phyloP scores from a whole-genome alignment of 441 rosid genomes.

The Brassica balearica region DNA sequence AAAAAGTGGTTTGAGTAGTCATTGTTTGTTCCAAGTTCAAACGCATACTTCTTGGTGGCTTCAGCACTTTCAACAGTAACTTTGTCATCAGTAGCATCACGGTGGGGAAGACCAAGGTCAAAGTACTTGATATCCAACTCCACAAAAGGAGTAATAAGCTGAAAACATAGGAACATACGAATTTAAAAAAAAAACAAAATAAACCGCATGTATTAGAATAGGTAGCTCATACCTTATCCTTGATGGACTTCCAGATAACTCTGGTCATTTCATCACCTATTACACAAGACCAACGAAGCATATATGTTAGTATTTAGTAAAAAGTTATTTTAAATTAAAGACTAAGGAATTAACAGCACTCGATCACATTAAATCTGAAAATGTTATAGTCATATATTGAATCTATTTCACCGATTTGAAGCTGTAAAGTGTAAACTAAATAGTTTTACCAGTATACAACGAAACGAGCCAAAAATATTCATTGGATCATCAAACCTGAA shows the following conservation, averaged over 20 bases:
- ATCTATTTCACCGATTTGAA: neutral
- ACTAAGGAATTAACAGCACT: neutral
- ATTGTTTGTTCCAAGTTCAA: neutral
- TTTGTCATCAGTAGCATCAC: conserved; percentile 82
- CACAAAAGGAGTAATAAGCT: conserved; percentile 88
- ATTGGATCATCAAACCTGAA: conserved; percentile 3
- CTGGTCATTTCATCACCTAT: conserved; percentile 91
- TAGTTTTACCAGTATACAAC: neutral
- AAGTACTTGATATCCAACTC: conserved; percentile 94
- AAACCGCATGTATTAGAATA: neutral
- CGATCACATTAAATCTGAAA: neutral
- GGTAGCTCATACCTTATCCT: conserved; percentile 64
- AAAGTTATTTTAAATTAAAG: neutral
- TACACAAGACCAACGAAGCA: neutral
- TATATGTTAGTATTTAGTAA: neutral
- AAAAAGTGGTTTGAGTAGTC: neutral
- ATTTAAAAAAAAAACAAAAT: neutral
- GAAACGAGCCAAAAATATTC: neutral
- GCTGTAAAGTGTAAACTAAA: neutral
- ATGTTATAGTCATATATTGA: neutral
- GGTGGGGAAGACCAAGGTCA: conserved; percentile 89
- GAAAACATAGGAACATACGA: conserved; percentile 23
- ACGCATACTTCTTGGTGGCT: conserved; percentile 71
- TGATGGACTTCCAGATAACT: conserved; percentile 79
- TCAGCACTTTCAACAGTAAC: conserved; percentile 58